Evolutionary conservation across 331 rosid species (phyloP).

Genomic region (Stylosanthes scabra): DNA sequence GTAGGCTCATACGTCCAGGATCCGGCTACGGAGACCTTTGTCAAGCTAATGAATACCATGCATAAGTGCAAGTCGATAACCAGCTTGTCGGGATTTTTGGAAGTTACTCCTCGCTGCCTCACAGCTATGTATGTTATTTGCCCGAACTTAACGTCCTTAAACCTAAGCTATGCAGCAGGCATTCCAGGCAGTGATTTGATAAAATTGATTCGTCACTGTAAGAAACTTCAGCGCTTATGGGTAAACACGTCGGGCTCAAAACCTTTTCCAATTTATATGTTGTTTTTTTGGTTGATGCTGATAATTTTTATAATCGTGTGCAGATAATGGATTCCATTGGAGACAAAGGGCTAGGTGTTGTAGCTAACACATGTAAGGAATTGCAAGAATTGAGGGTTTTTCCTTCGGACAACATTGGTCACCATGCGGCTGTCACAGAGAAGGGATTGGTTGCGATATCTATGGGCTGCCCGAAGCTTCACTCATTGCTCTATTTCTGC

Average conservation of each 20-base stretch:
- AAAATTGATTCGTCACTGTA: conserved; percentile 62
- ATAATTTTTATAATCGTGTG: conserved; percentile 6
- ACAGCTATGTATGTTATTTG: conserved; percentile 72
- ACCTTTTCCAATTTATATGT: neutral
- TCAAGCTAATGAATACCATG: conserved; percentile 54
- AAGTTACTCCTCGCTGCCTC: conserved; percentile 70
- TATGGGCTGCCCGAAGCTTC: conserved; percentile 82
- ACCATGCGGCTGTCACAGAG: conserved; percentile 74
- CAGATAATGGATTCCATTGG: conserved; percentile 93
- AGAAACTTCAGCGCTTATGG: conserved; percentile 85
- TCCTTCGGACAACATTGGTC: conserved; percentile 69
- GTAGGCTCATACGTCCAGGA: conserved; percentile 71
- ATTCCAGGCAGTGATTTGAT: conserved; percentile 64
- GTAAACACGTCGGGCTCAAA: conserved; percentile 46
- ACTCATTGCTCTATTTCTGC: conserved; percentile 87
- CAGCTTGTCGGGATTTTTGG: conserved; percentile 90
- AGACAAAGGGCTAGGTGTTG: conserved; percentile 79
- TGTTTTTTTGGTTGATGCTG: neutral
- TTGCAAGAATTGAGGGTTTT: conserved; percentile 92
- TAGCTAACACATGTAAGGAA: conserved; percentile 78
- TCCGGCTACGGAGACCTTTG: conserved; percentile 56
- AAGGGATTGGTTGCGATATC: conserved; percentile 90
- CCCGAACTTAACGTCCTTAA: conserved; percentile 70
- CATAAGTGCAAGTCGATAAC: conserved; percentile 67
- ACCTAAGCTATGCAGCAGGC: conserved; percentile 92